Conservation (phyloP, 331 rosid genomes). For the Arachis monticola region DNA sequence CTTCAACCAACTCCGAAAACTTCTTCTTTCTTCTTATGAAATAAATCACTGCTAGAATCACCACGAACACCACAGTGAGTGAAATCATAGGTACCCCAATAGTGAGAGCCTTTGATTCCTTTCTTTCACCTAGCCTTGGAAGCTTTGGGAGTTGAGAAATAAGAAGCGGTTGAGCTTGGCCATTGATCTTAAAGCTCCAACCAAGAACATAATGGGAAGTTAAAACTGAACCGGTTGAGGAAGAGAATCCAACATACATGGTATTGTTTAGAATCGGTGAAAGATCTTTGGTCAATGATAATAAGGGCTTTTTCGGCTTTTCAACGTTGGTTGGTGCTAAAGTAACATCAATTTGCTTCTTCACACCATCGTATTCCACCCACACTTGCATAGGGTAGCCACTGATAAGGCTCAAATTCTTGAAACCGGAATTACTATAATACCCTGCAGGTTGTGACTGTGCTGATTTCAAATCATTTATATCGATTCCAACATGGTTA, state of each 20-base stretch:
- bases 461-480: constrained; percentile 41
- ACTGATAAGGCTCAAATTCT: constrained; percentile 46
- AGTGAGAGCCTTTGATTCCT: constrained; percentile 22
- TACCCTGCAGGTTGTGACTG: constrained; percentile 47
- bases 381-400: constrained; percentile 54
- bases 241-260: constrained; percentile 57
- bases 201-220: constrained; percentile 54
- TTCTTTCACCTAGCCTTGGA: constrained; percentile 29
- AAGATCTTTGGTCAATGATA: constrained; percentile 41
- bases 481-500: constrained; percentile 57
- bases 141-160: constrained; percentile 44
- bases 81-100: constrained; percentile 41
- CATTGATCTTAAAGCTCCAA: constrained; percentile 55
- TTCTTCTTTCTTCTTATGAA: constrained; percentile 41
- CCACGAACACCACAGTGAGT: constrained; percentile 30
- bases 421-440: constrained; percentile 5
- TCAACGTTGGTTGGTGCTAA: constrained; percentile 43
- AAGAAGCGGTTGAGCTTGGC: constrained; percentile 42
- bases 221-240: constrained; percentile 49
- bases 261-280: constrained; percentile 32
- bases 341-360: constrained; percentile 48
- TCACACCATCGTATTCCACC: constrained; percentile 49
- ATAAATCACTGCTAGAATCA: constrained; percentile 20
- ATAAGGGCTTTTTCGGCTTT: constrained; percentile 47
- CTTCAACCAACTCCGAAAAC: constrained; percentile 50